Base-by-base conservation (phyloP, 2,329 filamentous ascomycete genomes). In the Trichoderma lentiforme region DNA sequence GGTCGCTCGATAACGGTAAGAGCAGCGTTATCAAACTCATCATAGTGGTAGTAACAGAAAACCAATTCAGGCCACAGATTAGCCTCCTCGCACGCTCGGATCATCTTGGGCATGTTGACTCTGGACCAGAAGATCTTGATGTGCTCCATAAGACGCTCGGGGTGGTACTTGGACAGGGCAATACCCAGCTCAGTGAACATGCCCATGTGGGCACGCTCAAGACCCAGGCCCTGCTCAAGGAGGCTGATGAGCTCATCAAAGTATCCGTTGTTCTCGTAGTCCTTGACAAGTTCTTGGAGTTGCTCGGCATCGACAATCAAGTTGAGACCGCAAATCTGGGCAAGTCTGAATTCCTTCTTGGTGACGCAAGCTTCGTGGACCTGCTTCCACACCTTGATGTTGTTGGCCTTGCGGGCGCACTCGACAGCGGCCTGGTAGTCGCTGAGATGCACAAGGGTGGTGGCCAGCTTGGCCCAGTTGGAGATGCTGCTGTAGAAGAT, bases 401-500 rank as follows among this genome's bases (percentile, higher is more conserved):
- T 98, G 87, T 98, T 99, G 78, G 96, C 96, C 85, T 99, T 98
- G 81, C 96, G 93, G 30, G 97, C 96, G 79, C 94, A 98, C 82
- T 99, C 96, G 56, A 99, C 96, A 60, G 96, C 96, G 77, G 94
- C 94, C 83, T 99, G 97, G 85, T 99, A 98, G 77, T 99, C 96
- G 75, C 91, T 92, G 7, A 99, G 90, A 82, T 98, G 94, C n/a
- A 99, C 96, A 73, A 98, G 89, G 12, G 96, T 99, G 12, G 96
- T 98, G 15, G 96, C 95, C 78, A 99, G 91, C 87, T 99, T 99
- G 71, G 95, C 95, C 96, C 96, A 99, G 88, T 99, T 99, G 70
- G 96, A 99, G 81, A 99, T 97, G 85, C 93, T 98, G 71, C 90
- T 94, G 86, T 91, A 99, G 88, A 98, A 99, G 79, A 99, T 98